Evolutionary conservation across 768 basidiomycete species (phyloP).

Genomic region (Phaeotremella fagi): DNA sequence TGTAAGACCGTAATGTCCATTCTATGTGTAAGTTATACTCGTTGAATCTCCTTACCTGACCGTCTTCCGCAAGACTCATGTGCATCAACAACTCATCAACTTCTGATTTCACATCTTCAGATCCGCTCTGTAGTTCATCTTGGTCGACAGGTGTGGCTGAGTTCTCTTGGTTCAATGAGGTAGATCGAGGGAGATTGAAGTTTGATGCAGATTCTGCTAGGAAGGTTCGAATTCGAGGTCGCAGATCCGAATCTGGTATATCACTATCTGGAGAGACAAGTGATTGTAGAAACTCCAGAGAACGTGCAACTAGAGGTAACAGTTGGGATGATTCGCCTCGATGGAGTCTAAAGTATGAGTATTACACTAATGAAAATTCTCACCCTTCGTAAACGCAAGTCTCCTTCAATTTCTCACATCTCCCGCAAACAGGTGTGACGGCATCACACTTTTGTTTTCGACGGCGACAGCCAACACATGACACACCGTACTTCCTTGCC

Average conservation of each 20-base stretch:
- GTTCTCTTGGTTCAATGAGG: too few relatives aligned
- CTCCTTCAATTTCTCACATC: constrained; percentile 10
- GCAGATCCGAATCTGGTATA: too few relatives aligned
- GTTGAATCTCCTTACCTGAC: constrained; percentile 7
- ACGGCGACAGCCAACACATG: constrained; percentile 13
- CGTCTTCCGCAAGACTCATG: constrained; percentile 21
- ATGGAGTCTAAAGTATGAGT: constrained; percentile 4
- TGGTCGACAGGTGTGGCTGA: too few relatives aligned
- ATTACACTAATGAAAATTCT: constrained; percentile 1
- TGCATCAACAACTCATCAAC: constrained; percentile 23
- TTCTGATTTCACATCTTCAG: constrained; percentile 2
- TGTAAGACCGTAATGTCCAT: constrained; percentile 22
- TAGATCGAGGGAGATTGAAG: too few relatives aligned
- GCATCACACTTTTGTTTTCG: constrained; percentile 20
- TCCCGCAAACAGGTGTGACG: constrained; percentile 4
- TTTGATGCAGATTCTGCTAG: too few relatives aligned
- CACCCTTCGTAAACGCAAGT: constrained; percentile 17
- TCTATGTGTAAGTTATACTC: background rate
- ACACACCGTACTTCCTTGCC: constrained; percentile 18
- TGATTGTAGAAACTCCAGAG: too few relatives aligned
- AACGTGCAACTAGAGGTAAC: background rate
- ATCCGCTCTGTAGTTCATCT: background rate
- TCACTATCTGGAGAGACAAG: too few relatives aligned
- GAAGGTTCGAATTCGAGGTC: too few relatives aligned
- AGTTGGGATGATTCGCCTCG: constrained; percentile 3